Evolutionary conservation across 257 asterid species (phyloP), one percentile per base, ranked within the genome.

Genomic region (Petrea volubilis): DNA sequence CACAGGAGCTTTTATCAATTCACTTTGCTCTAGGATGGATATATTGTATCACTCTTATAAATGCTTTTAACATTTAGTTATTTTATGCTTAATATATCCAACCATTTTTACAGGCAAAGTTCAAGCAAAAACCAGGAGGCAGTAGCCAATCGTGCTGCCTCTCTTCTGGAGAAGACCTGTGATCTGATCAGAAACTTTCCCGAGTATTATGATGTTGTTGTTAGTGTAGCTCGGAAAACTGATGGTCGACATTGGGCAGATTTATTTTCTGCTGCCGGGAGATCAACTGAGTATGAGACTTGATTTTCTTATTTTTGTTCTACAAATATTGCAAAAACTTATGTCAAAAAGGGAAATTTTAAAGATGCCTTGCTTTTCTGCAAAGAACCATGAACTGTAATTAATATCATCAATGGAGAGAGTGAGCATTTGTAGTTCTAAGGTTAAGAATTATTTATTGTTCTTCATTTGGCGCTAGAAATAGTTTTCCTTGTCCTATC

Each of bases 221-320:
- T 95, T 74, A 95, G 99, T 76, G 99, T 95, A 80, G 99, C 99
- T 17, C 86, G 99, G 78, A 95, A 95, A 83, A 95, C 99, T 74
- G 99, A 95, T 75, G 99, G 97, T 74, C 95, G 99, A 27, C 99
- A 95, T 79, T 95, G 99, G 99, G 96, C 90, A 28, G 98, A 95
- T 92, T 79, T 95, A 59, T 95, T 95, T 81, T 79, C 96, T 75
- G 90, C 97, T 80, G 98, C 99, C 2, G 99, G 99, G 71, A 86
- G 97, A 84, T 87, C 99, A 36, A 88, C 98, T 1, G 99, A 95
- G 99, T 95, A 95, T 55, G 97, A 72, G 14, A 49, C 78, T 74
- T 44, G 40, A 31, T 60, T 56, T 62, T 74, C 17, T 52, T 46
- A 47, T 72, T 67, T 62, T 64, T 70, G 6, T 59, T 29, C 52